Percentiles rank a stretch among this genome's conserved stretches.
phyloP scores from a whole-genome alignment of 352 stramenopile genomes.

The Phytophthora sojae region DNA sequence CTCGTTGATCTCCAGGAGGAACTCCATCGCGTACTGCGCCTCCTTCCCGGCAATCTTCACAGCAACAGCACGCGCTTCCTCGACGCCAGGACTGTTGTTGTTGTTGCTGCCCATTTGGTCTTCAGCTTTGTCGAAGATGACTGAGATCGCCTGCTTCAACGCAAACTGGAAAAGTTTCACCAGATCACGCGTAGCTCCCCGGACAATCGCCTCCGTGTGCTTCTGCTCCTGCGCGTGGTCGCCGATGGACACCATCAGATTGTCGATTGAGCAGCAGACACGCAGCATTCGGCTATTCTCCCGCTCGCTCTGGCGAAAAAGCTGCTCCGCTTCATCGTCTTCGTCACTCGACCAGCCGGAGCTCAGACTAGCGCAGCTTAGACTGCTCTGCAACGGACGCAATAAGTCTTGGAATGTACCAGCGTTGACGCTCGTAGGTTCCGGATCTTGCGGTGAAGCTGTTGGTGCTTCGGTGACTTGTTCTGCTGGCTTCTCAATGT shows the following conservation, averaged over 20 bases:
- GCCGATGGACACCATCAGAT: conserved; percentile 61
- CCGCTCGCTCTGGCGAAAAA: conserved; percentile 52
- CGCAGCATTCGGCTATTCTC: conserved; percentile 65
- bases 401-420: conserved; percentile 59
- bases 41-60: conserved; percentile 39
- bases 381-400: conserved; percentile 59
- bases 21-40: conserved; percentile 54
- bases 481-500: conserved; percentile 18
- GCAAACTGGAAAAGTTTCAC: conserved; percentile 58
- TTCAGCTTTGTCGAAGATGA: conserved; percentile 28
- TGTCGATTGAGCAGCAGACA: conserved; percentile 75
- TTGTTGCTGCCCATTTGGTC: conserved; percentile 11
- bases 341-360: conserved; percentile 45
- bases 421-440: conserved; percentile 7
- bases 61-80: background rate
- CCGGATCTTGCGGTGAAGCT: conserved; percentile 2
- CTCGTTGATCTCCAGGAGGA: conserved; percentile 48
- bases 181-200: conserved; percentile 51
- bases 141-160: conserved; percentile 48
- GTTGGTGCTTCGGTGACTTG: background rate
- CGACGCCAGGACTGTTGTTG: background rate
- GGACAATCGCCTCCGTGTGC: conserved; percentile 49
- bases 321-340: conserved; percentile 45
- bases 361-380: conserved; percentile 53
- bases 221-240: conserved; percentile 63